Evolutionary conservation across 805 yeast species (phyloP).

Genomic region (Pichia exigua): DNA sequence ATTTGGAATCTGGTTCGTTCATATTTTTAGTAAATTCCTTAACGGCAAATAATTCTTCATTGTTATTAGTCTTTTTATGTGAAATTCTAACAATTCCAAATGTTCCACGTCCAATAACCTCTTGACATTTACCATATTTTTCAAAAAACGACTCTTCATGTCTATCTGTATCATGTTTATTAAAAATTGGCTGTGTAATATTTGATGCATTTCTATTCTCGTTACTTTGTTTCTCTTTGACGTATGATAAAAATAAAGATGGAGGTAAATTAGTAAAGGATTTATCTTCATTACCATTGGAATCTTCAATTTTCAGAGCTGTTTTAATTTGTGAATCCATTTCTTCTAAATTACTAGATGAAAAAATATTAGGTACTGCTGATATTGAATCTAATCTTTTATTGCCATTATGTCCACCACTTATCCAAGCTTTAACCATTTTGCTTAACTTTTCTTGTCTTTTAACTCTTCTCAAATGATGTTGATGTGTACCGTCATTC

Average conservation of each 20-base stretch:
- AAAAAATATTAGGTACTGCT: conserved; percentile 62
- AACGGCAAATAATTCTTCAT: conserved; percentile 68
- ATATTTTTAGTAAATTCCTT: conserved; percentile 68
- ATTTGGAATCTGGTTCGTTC: conserved; percentile 56
- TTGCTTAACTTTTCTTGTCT: conserved; percentile 70
- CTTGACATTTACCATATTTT: conserved; percentile 92
- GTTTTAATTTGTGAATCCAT: conserved; percentile 23
- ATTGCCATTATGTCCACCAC: conserved; percentile 48
- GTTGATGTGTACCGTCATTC: conserved; percentile 67
- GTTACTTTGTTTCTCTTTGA: conserved; percentile 28
- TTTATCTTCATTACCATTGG: background rate
- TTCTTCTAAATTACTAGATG: conserved; percentile 24
- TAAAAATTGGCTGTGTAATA: conserved; percentile 15
- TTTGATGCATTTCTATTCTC: background rate
- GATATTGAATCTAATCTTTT: conserved; percentile 58
- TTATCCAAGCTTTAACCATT: conserved; percentile 70
- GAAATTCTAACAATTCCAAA: conserved; percentile 90
- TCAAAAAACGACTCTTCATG: conserved; percentile 53
- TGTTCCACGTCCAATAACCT: conserved; percentile 87
- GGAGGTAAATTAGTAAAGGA: conserved; percentile 41
- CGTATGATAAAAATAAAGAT: conserved; percentile 60
- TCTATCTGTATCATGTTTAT: background rate
- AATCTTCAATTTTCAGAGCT: conserved; percentile 9
- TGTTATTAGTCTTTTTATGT: conserved; percentile 47
- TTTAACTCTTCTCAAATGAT: conserved; percentile 65